phyloP scores from a whole-genome alignment of 1,139 yeast genomes.

The Taphrina confusa region DNA sequence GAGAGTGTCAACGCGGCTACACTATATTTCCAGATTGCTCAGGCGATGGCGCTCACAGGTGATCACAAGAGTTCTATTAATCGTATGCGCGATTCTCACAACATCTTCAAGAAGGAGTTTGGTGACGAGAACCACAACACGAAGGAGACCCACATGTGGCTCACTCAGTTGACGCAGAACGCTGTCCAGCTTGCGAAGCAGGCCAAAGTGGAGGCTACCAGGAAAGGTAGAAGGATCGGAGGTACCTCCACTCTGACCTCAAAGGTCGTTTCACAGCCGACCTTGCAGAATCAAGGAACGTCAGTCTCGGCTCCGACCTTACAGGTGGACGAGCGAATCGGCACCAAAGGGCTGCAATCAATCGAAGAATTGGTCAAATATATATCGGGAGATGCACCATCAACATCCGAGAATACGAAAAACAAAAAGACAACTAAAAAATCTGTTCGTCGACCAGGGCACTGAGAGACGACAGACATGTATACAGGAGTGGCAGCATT shows the following conservation, averaged over 20 bases:
- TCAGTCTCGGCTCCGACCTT: not conserved
- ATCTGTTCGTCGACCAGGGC: conserved; percentile 12
- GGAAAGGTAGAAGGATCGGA: conserved; percentile 20
- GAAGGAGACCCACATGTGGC: conserved; percentile 64
- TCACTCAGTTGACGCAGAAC: conserved; percentile 51
- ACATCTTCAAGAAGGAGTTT: conserved; percentile 56
- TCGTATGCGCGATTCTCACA: conserved; percentile 56
- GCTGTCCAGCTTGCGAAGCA: conserved; percentile 46
- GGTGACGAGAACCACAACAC: conserved; percentile 68
- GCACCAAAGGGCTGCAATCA: conserved; percentile 32
- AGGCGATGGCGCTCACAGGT: conserved; percentile 57
- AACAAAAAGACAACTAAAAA: conserved; percentile 1
- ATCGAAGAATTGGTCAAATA: conserved; percentile 47
- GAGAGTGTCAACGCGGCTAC: conserved; percentile 61
- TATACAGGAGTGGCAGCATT: no score
- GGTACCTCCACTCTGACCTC: conserved; percentile 9
- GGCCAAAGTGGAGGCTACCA: conserved; percentile 22
- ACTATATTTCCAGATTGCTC: conserved; percentile 66
- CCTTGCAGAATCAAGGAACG: not conserved
- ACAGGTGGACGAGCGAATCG: conserved; percentile 15
- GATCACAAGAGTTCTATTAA: conserved; percentile 60
- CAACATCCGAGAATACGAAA: not conserved
- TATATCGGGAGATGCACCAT: conserved; percentile 43
- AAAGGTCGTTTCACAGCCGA: conserved; percentile 12
- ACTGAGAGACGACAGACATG: no score